Evolutionary conservation across 257 asterid species (phyloP).

Genomic region (Paulownia fortunei): DNA sequence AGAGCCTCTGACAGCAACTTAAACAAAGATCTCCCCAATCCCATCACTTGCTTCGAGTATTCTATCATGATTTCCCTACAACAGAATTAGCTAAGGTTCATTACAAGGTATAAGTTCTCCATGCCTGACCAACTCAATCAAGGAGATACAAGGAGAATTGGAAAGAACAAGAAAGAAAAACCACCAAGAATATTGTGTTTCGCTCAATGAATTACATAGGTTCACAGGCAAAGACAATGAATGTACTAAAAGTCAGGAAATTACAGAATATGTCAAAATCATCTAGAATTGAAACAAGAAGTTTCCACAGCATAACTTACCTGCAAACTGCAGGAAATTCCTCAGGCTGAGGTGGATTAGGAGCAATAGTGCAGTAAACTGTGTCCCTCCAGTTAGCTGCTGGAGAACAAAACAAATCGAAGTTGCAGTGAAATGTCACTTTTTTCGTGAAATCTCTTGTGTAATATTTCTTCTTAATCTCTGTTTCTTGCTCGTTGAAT

Average conservation of each 20-base stretch:
- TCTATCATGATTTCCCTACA: slow-evolving; percentile 26
- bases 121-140: no score
- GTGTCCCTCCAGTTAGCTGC: slow-evolving; percentile 54
- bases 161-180: background rate
- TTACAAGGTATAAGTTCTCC: background rate
- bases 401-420: slow-evolving; percentile 37
- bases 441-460: slow-evolving; percentile 23
- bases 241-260: no score
- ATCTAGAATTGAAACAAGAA: background rate
- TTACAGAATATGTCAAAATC: no score
- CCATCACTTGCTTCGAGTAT: slow-evolving; percentile 29
- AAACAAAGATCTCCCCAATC: slow-evolving; percentile 30
- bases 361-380: slow-evolving; percentile 30
- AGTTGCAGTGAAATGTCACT: slow-evolving; percentile 14
- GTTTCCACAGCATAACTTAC: background rate
- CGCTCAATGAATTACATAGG: background rate
- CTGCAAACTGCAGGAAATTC: slow-evolving; percentile 42
- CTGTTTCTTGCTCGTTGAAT: slow-evolving; percentile 39
- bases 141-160: background rate
- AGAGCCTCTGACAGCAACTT: slow-evolving; percentile 38
- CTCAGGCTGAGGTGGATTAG: slow-evolving; percentile 40
- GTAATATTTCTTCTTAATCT: slow-evolving; percentile 37
- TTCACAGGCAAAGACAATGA: background rate
- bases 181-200: background rate
- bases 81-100: background rate